These are phyloP conservation scores for Ananas comosus DNA, from an alignment of 176 grass and related monocot species.

Conservation along the genomic window DNA sequence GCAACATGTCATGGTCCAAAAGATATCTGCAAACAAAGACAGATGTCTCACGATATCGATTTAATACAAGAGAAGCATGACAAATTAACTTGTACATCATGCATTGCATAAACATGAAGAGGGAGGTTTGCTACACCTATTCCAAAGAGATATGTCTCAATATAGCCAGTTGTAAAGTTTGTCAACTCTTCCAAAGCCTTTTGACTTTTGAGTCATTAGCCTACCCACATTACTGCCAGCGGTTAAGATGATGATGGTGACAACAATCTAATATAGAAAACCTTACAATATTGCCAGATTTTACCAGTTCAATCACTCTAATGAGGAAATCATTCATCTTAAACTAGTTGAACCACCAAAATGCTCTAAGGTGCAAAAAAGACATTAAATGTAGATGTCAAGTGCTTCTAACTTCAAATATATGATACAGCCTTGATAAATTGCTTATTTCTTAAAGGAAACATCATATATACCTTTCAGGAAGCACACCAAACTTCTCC, in stretches of 20 bases:
- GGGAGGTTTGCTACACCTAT: neutral
- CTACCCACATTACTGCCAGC: too few relatives aligned
- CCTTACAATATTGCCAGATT: too few relatives aligned
- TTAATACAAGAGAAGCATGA: neutral
- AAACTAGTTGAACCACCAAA: too few relatives aligned
- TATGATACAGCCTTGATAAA: neutral
- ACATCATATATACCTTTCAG: conserved; percentile 70
- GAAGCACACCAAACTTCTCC: conserved; percentile 86
- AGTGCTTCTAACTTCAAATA: neutral
- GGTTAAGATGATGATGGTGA: too few relatives aligned
- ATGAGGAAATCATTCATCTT: too few relatives aligned
- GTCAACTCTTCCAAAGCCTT: too few relatives aligned
- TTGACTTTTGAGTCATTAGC: too few relatives aligned
- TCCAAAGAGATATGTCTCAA: neutral
- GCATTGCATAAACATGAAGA: neutral
- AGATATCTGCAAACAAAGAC: conserved; percentile 67
- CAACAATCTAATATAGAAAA: too few relatives aligned
- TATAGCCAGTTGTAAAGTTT: too few relatives aligned
- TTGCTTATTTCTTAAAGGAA: neutral
- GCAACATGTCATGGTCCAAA: conserved; percentile 67
- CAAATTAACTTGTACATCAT: neutral
- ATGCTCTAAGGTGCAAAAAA: too few relatives aligned
- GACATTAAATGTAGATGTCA: neutral
- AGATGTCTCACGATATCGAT: neutral
- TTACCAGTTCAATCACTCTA: too few relatives aligned